phyloP scores from a whole-genome alignment of 192 early-diverging fungal genomes.

The Coemansia brasiliensis region DNA sequence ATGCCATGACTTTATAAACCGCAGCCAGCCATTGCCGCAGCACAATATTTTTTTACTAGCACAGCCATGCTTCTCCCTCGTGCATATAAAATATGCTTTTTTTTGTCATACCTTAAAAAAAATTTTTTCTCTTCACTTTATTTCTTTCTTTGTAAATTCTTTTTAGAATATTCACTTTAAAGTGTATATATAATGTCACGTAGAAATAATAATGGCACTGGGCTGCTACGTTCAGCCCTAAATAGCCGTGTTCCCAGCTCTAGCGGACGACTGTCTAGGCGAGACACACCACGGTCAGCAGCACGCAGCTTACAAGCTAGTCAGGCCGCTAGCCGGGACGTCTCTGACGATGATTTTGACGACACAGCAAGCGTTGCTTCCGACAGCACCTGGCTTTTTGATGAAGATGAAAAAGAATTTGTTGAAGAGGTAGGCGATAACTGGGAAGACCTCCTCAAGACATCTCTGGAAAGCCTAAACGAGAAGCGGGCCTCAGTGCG shows the following conservation, averaged over 20 bases:
- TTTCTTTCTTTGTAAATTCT: too few relatives aligned
- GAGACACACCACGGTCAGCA: slow-evolving; percentile 29
- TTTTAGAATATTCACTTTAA: too few relatives aligned
- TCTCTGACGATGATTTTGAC: slow-evolving; percentile 31
- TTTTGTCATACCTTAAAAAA: too few relatives aligned
- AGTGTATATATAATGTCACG: not conserved
- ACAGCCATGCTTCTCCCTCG: too few relatives aligned
- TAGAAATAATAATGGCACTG: slow-evolving; percentile 2
- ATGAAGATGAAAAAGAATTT: slow-evolving; percentile 13
- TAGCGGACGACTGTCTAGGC: slow-evolving; percentile 8
- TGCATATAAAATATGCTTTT: too few relatives aligned
- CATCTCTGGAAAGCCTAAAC: slow-evolving; percentile 27
- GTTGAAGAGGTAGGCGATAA: slow-evolving; percentile 7
- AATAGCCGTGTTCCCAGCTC: slow-evolving; percentile 26
- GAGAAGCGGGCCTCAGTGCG: slow-evolving; percentile 50
- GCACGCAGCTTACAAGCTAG: slow-evolving; percentile 15
- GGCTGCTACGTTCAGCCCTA: slow-evolving; percentile 1
- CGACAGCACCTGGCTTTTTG: slow-evolving; percentile 29
- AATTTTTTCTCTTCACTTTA: too few relatives aligned
- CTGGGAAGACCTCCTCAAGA: slow-evolving; percentile 26
- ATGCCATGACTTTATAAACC: too few relatives aligned
- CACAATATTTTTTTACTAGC: too few relatives aligned
- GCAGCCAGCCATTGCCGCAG: too few relatives aligned
- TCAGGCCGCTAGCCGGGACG: slow-evolving; percentile 22
- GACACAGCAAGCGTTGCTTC: slow-evolving; percentile 29